These are phyloP conservation scores for Gynochthodes officinalis DNA, from an alignment of 257 asterid species.

Conservation along the genomic window DNA sequence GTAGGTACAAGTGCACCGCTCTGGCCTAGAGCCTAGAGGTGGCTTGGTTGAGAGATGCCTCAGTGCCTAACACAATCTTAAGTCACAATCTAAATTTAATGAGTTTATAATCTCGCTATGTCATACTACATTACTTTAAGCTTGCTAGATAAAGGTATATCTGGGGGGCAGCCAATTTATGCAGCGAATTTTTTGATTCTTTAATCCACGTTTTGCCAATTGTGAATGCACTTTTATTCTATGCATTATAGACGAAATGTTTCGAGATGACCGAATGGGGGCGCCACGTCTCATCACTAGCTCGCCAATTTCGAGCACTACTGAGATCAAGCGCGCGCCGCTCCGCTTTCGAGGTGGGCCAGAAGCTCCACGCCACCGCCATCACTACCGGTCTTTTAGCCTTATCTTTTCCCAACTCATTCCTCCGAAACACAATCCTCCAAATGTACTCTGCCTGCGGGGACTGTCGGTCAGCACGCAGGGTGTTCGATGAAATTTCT, in stretches of 20 bases:
- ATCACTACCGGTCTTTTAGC: slow-evolving; percentile 48
- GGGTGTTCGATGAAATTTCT: slow-evolving; percentile 70
- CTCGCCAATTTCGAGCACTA: slow-evolving; percentile 56
- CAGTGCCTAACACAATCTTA: too few relatives aligned
- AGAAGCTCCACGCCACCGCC: slow-evolving; percentile 63
- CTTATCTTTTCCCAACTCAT: slow-evolving; percentile 36
- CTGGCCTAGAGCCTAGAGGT: too few relatives aligned
- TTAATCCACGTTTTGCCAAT: too few relatives aligned
- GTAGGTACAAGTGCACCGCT: too few relatives aligned
- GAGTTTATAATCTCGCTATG: too few relatives aligned
- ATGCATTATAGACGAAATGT: neutral
- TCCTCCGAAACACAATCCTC: slow-evolving; percentile 49
- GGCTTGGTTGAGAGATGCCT: too few relatives aligned
- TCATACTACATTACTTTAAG: too few relatives aligned
- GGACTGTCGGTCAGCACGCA: slow-evolving; percentile 39
- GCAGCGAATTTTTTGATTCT: too few relatives aligned
- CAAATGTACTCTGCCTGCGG: slow-evolving; percentile 66
- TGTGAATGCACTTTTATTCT: neutral
- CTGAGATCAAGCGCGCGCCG: slow-evolving; percentile 52
- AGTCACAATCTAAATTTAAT: too few relatives aligned
- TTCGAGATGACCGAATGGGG: slow-evolving; percentile 43
- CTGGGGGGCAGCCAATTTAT: too few relatives aligned
- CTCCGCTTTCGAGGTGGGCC: slow-evolving; percentile 41
- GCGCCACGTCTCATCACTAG: slow-evolving; percentile 38
- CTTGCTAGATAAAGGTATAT: too few relatives aligned